Evolutionary conservation across 192 early-diverging fungal genomes (phyloP).

Genomic region (Podila minutissima): DNA sequence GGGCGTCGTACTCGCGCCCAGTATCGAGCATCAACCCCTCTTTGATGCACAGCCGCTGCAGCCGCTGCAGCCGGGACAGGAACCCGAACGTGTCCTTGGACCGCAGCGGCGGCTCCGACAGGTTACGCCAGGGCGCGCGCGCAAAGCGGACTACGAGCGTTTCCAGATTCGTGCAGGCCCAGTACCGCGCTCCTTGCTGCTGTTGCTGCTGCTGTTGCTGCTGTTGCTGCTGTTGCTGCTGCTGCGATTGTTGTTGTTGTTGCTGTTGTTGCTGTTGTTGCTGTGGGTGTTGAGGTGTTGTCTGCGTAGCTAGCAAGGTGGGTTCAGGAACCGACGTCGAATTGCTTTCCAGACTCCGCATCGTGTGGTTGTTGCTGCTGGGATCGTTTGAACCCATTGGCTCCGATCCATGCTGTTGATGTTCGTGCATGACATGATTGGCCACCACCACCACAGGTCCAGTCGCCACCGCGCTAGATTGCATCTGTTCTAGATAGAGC

Average conservation of each 20-base stretch:
- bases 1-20: conserved; percentile 40
- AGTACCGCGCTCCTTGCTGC: conserved; percentile 2
- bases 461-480: not conserved
- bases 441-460: not conserved
- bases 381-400: too few species aligned
- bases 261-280: not conserved
- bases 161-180: conserved; percentile 35
- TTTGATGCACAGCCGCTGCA: conserved; percentile 38
- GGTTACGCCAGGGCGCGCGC: conserved; percentile 30
- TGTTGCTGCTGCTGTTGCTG: not conserved
- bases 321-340: not conserved
- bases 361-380: not conserved
- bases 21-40: conserved; percentile 37
- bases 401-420: not conserved
- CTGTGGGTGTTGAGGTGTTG: not conserved
- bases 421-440: not conserved
- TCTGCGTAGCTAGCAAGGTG: too few species aligned
- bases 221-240: not conserved
- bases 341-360: not conserved
- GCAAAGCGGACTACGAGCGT: conserved; percentile 31
- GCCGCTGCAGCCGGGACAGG: conserved; percentile 11
- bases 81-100: conserved; percentile 30
- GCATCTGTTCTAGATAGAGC: conserved; percentile 44
- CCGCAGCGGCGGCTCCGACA: conserved; percentile 26
- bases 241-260: not conserved